Evolutionary conservation across 2,329 filamentous ascomycete genomes (phyloP).

Genomic region (Alternaria burnsii): DNA sequence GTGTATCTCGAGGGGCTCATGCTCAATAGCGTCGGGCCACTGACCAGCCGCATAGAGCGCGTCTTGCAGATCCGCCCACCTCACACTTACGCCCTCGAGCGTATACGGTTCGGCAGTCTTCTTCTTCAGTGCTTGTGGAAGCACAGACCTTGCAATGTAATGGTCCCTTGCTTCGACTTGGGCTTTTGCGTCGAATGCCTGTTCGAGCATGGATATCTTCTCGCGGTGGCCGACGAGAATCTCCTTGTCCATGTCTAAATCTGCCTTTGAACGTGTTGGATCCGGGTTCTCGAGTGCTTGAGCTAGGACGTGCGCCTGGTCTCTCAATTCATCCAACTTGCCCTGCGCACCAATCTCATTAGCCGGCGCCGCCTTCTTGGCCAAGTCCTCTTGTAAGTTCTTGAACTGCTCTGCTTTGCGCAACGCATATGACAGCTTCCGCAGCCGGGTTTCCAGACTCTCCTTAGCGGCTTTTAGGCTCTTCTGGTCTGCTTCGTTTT

Average conservation of each 20-base stretch:
- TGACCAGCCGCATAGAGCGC: constrained; percentile 35
- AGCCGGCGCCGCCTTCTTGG: constrained; percentile 26
- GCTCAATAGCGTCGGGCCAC: constrained; percentile 35
- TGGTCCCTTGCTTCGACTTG: constrained; percentile 23
- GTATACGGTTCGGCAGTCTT: constrained; percentile 32
- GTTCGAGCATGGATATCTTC: constrained; percentile 31
- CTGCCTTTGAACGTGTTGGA: constrained; percentile 19
- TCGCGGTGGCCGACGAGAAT: constrained; percentile 18
- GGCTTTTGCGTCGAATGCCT: constrained; percentile 34
- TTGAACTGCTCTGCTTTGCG: constrained; percentile 37
- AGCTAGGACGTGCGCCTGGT: constrained; percentile 18
- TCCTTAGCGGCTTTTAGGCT: constrained; percentile 32
- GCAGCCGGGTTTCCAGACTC: constrained; percentile 34
- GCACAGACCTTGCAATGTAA: constrained; percentile 35
- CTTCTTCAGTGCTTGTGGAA: constrained; percentile 30
- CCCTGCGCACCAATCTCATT: constrained; percentile 31
- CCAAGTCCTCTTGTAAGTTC: constrained; percentile 25
- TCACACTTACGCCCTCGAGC: constrained; percentile 37
- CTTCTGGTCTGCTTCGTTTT: constrained; percentile 37
- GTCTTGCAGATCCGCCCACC: constrained; percentile 48
- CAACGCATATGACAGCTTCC: constrained; percentile 33
- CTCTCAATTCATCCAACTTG: constrained; percentile 25
- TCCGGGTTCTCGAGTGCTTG: constrained; percentile 27
- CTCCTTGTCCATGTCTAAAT: constrained; percentile 21
- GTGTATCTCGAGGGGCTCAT: constrained; percentile 32